These are phyloP conservation scores for Plenodomus lindquistii DNA, from an alignment of 2,329 filamentous ascomycete species.

Conservation along the genomic window DNA sequence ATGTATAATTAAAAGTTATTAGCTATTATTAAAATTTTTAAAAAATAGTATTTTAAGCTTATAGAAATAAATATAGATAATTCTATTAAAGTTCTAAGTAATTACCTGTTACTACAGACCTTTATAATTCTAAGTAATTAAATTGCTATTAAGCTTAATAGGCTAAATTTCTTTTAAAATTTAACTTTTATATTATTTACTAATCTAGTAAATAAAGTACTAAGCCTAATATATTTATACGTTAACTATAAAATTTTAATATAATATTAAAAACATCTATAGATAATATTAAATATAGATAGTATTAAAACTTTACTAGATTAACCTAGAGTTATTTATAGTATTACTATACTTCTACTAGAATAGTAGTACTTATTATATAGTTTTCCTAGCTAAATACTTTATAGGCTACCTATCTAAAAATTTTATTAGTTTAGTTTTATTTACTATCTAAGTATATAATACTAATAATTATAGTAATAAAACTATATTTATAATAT, in stretches of 20 bases:
- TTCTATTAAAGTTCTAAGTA: no score
- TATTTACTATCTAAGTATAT: background rate
- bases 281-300: background rate
- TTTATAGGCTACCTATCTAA: no score
- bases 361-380: background rate
- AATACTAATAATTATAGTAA: background rate
- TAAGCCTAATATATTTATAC: no score
- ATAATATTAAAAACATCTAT: background rate
- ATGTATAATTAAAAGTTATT: no score
- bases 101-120: no score
- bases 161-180: no score
- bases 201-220: no score
- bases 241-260: background rate
- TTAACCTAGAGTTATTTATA: background rate
- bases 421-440: background rate
- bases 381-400: no score
- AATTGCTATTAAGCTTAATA: no score
- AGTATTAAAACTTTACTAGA: no score
- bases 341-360: background rate
- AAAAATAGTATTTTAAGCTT: background rate
- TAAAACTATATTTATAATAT: background rate
- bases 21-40: background rate
- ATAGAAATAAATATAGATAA: no score
- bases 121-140: background rate
- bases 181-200: no score